phyloP scores from a whole-genome alignment of 345 rosid genomes.

The Pistacia atlantica region DNA sequence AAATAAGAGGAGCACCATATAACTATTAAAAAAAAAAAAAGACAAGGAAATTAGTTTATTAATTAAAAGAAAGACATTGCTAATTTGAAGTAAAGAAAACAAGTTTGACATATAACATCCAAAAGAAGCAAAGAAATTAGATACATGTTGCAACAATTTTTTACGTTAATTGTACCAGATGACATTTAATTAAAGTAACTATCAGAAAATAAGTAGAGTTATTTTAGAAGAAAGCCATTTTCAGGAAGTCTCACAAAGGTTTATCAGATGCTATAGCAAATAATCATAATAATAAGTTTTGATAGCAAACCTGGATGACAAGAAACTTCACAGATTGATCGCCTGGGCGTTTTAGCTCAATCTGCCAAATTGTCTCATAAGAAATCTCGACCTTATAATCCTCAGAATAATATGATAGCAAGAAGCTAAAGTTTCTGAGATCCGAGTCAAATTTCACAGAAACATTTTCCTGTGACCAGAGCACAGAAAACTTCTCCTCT shows the following conservation, averaged over 20 bases:
- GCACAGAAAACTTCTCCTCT: conserved; percentile 24
- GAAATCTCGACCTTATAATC: conserved; percentile 48
- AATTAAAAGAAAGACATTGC: no score
- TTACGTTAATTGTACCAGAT: no score
- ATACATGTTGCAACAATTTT: no score
- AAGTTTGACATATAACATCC: no score
- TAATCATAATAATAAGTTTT: not conserved
- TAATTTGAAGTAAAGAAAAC: no score
- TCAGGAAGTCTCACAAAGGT: not conserved
- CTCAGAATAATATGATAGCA: conserved; percentile 9
- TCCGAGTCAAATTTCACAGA: conserved; percentile 30
- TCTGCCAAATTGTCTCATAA: conserved; percentile 49
- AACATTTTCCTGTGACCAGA: conserved; percentile 38
- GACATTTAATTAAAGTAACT: no score
- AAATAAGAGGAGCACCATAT: conserved; percentile 46
- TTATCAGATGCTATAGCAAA: not conserved
- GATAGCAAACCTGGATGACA: conserved; percentile 38
- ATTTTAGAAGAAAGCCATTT: not conserved
- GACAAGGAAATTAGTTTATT: not conserved
- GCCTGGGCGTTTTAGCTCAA: conserved; percentile 28
- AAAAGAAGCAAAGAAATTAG: no score
- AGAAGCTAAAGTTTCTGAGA: conserved; percentile 32
- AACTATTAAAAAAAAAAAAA: conserved; percentile 28
- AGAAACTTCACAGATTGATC: conserved; percentile 30
- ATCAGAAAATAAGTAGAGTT: no score